Evolutionary conservation across 2,329 filamentous ascomycete species (phyloP).

Genomic region (Fusarium liriodendri): DNA sequence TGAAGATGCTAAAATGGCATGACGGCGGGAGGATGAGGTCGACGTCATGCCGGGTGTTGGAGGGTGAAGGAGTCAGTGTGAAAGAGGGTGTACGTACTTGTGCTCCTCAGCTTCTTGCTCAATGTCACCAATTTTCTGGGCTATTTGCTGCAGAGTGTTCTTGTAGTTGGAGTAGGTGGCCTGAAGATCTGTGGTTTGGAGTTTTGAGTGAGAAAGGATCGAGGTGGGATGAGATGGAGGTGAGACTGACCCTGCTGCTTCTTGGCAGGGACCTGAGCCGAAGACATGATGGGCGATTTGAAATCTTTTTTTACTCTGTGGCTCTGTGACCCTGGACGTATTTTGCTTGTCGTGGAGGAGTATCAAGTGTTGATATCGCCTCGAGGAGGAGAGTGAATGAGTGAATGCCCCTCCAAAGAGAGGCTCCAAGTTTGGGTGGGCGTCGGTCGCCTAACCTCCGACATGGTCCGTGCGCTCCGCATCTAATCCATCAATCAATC

Average conservation of each 20-base stretch:
- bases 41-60: slow-evolving; percentile 26
- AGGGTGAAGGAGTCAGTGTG: slow-evolving; percentile 21
- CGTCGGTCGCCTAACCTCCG: slow-evolving; percentile 25
- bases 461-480: slow-evolving; percentile 47
- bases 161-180: slow-evolving; percentile 83
- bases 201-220: slow-evolving; percentile 23
- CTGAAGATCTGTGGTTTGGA: slow-evolving; percentile 73
- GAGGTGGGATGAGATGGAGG: not conserved
- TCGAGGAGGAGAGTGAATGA: slow-evolving; percentile 17
- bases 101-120: slow-evolving; percentile 98
- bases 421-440: slow-evolving; percentile 7
- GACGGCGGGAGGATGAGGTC: slow-evolving; percentile 11
- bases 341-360: slow-evolving; percentile 10
- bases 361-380: slow-evolving; percentile 27
- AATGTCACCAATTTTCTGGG: slow-evolving; percentile 96
- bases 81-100: slow-evolving; percentile 73
- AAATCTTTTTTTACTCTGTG: too few species aligned
- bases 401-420: slow-evolving; percentile 40
- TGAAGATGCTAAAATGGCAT: slow-evolving; percentile 50
- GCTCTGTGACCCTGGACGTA: not conserved
- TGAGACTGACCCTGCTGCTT: slow-evolving; percentile 76
- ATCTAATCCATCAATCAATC: slow-evolving; percentile 22
- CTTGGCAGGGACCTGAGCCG: slow-evolving; percentile 66
- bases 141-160: slow-evolving; percentile 86
- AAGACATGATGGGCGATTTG: slow-evolving; percentile 54